Percentiles rank a stretch among this genome's conserved stretches.
Conservation (phyloP, 2,329 filamentous ascomycete genomes). For the Neofusicoccum parvum region DNA sequence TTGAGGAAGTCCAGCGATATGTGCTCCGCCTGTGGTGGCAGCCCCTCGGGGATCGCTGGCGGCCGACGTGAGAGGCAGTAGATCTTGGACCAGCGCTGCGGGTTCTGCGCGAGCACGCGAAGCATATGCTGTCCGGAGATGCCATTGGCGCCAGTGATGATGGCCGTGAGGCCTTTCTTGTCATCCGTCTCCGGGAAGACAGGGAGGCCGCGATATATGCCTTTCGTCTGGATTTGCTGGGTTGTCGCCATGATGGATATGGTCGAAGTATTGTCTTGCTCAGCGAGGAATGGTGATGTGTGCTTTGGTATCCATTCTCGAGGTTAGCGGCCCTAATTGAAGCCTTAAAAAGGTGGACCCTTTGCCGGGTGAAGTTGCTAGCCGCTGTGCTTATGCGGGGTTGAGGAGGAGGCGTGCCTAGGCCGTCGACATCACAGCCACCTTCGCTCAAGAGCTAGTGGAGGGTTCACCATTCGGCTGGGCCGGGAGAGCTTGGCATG, state of each 20-base stretch:
- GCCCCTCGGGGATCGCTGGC: slow-evolving; percentile 40
- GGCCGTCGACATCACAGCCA: not conserved
- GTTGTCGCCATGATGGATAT: not conserved
- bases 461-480: not conserved
- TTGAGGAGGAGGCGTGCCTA: not conserved
- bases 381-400: slow-evolving; percentile 7
- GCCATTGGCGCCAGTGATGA: slow-evolving; percentile 58
- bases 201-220: slow-evolving; percentile 56
- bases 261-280: not conserved
- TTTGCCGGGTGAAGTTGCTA: not conserved
- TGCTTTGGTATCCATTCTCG: not conserved
- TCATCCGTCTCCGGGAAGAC: slow-evolving; percentile 40
- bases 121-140: slow-evolving; percentile 57
- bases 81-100: slow-evolving; percentile 55
- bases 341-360: not conserved
- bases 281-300: not conserved
- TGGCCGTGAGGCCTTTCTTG: slow-evolving; percentile 50
- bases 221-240: slow-evolving; percentile 32
- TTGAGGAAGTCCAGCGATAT: slow-evolving; percentile 46
- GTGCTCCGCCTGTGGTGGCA: slow-evolving; percentile 45
- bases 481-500: not conserved
- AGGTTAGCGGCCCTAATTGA: not conserved
- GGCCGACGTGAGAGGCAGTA: slow-evolving; percentile 53
- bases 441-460: not conserved
- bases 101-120: slow-evolving; percentile 49